These are phyloP conservation scores for Suillus decipiens DNA, from an alignment of 768 basidiomycete species.

Conservation along the genomic window DNA sequence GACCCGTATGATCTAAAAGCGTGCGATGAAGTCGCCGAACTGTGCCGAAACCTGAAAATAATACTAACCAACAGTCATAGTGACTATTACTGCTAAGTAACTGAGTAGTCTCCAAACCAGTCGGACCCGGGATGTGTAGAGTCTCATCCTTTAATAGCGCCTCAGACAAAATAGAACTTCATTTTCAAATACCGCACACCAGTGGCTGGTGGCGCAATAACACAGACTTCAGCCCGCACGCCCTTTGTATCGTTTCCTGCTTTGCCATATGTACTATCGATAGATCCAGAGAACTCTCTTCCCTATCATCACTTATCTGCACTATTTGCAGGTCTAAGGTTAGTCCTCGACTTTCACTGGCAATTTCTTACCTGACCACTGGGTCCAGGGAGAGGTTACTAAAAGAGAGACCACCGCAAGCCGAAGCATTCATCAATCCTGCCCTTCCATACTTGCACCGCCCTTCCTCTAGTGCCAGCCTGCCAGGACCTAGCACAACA, in stretches of 20 bases:
- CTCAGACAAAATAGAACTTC: no score
- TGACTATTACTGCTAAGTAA: no score
- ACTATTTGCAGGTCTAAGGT: neutral
- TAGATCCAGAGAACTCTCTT: neutral
- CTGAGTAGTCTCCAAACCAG: no score
- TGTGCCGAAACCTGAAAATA: neutral
- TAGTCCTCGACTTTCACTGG: neutral
- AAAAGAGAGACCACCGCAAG: neutral
- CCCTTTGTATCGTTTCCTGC: neutral
- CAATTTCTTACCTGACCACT: neutral
- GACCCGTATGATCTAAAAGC: neutral
- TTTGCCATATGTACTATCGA: neutral
- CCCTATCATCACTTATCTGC: neutral
- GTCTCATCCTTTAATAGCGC: no score
- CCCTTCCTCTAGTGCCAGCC: no score
- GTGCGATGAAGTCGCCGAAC: constrained; percentile 1
- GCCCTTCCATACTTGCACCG: no score
- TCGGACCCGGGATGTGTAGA: no score
- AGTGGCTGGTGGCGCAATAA: no score
- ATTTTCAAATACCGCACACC: no score
- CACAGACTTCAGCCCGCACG: no score
- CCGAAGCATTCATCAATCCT: neutral
- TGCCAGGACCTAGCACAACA: neutral
- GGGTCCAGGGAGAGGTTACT: neutral
- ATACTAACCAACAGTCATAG: no score